A percentile compares a stretch with the other conserved stretches of the same genome.
These are phyloP conservation scores for Blastobotrys aristatus DNA, from an alignment of 1,139 yeast species.

Conservation along the genomic window DNA sequence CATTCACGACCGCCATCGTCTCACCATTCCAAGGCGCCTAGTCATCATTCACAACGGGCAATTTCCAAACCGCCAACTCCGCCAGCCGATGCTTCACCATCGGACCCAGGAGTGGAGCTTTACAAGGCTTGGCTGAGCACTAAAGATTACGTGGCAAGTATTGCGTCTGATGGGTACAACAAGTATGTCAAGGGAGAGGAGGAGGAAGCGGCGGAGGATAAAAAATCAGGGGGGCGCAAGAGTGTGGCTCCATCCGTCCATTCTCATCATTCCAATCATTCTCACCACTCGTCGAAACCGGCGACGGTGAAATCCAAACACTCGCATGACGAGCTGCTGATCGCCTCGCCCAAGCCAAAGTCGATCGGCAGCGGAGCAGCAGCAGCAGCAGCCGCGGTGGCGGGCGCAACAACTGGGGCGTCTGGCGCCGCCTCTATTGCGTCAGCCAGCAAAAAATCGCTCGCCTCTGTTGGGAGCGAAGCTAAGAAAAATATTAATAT, in stretches of 20 bases:
- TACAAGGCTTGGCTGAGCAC: constrained; percentile 17
- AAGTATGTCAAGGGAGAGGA: background rate
- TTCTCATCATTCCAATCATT: background rate
- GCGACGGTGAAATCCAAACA: background rate
- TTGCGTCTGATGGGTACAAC: constrained; percentile 1
- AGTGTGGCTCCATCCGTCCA: background rate
- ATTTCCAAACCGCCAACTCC: constrained; percentile 5
- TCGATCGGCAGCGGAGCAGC: background rate
- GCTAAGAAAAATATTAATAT: background rate
- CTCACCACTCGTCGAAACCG: background rate
- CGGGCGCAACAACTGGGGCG: background rate
- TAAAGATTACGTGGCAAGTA: constrained; percentile 11
- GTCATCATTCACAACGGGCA: background rate
- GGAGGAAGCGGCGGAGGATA: background rate
- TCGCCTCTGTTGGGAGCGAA: background rate
- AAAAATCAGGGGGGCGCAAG: background rate
- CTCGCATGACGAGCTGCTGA: background rate
- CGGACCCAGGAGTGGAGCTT: constrained; percentile 9
- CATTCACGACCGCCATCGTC: background rate
- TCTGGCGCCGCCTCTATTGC: constrained; percentile 5
- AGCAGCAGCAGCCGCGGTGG: background rate
- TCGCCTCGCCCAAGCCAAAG: constrained; percentile 8
- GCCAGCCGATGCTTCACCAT: background rate
- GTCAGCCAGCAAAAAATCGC: constrained; percentile 1
- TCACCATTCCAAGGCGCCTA: background rate